These are phyloP conservation scores for Breviolum minutum DNA, from an alignment of 73 alveolate genomes.

Conservation along the genomic window DNA sequence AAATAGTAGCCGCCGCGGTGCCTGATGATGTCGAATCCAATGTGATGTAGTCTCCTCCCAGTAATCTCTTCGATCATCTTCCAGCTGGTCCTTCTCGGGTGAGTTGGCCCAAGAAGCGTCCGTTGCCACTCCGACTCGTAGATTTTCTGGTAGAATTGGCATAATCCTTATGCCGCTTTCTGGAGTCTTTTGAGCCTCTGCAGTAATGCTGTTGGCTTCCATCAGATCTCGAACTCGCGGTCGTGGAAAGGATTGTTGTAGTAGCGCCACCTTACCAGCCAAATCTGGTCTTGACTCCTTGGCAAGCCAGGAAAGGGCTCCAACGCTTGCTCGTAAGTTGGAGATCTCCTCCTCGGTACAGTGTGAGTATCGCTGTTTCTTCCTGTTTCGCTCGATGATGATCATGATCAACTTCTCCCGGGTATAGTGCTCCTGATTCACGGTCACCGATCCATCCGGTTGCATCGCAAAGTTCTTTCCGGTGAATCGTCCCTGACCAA, in stretches of 20 bases:
- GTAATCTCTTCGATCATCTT: not conserved
- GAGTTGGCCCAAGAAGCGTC: not conserved
- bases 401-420: not conserved
- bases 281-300: not conserved
- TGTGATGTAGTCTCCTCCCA: not conserved
- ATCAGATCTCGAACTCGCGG: not conserved
- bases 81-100: not conserved
- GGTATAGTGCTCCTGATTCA: not conserved
- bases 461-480: not conserved
- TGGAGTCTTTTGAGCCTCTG: not conserved
- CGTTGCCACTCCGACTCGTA: not conserved
- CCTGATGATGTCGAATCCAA: not conserved
- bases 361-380: not conserved
- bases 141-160: not conserved
- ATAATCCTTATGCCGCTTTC: not conserved
- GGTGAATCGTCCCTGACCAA: not conserved
- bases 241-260: not conserved
- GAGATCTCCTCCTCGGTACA: not conserved
- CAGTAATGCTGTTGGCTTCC: not conserved
- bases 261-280: not conserved
- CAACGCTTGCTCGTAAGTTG: too few relatives aligned
- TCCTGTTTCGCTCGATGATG: rapidly evolving
- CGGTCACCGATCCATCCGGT: not conserved
- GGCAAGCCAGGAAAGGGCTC: not conserved
- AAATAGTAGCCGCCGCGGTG: not conserved